phyloP scores from a whole-genome alignment of 495 filamentous ascomycete genomes.

The Penicillium lagena region DNA sequence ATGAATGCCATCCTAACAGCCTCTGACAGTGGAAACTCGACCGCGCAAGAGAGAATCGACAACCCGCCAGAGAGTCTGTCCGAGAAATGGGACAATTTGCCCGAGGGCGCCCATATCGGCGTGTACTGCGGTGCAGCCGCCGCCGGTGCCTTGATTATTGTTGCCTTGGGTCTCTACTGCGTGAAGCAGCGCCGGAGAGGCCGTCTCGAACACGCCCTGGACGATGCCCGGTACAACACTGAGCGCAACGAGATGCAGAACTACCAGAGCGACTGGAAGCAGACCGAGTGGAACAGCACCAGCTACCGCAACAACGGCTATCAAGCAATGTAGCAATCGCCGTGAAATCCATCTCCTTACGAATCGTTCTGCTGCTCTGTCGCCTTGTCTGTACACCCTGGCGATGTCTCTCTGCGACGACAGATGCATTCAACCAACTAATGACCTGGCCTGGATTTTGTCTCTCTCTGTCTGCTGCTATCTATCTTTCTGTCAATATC shows the following conservation, averaged over 20 bases:
- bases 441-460: slow-evolving; percentile 11
- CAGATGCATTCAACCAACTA: slow-evolving; percentile 2
- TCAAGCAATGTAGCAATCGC: not conserved
- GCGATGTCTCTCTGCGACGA: slow-evolving; percentile 2
- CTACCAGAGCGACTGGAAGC: slow-evolving; percentile 39
- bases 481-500: slow-evolving; percentile 17
- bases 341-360: slow-evolving; percentile 1
- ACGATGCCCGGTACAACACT: slow-evolving; percentile 46
- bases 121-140: slow-evolving; percentile 48
- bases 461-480: not conserved
- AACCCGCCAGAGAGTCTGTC: slow-evolving; percentile 34
- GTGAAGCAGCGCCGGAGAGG: slow-evolving; percentile 62
- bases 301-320: slow-evolving; percentile 29
- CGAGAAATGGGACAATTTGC: slow-evolving; percentile 55
- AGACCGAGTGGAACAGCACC: slow-evolving; percentile 30
- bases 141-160: slow-evolving; percentile 43
- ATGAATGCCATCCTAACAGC: not conserved
- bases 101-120: slow-evolving; percentile 47
- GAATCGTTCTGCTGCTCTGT: slow-evolving; percentile 10
- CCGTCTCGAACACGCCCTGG: slow-evolving; percentile 52
- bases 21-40: slow-evolving; percentile 50
- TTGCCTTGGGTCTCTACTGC: slow-evolving; percentile 51
- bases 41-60: slow-evolving; percentile 26
- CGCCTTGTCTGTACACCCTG: not conserved
- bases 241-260: slow-evolving; percentile 61